phyloP scores from a whole-genome alignment of 2,329 filamentous ascomycete genomes.

The Rutstroemia sp. region DNA sequence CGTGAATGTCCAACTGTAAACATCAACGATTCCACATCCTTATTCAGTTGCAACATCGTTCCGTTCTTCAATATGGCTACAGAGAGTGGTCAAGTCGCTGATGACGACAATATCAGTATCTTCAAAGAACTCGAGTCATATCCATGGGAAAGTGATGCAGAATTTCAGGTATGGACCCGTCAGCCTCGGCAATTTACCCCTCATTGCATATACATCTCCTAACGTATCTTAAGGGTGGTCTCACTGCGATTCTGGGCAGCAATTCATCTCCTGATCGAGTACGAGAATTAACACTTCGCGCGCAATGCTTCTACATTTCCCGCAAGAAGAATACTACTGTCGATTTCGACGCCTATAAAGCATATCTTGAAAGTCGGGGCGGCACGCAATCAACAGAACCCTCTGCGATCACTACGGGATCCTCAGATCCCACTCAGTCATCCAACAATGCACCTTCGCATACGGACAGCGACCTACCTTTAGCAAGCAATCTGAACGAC shows the following conservation, averaged over 20 bases:
- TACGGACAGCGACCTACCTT: conserved; percentile 8
- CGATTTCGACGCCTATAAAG: conserved; percentile 60
- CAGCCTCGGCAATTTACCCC: conserved; percentile 15
- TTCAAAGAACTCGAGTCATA: conserved; percentile 59
- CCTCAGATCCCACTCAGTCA: neutral
- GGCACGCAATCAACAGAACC: neutral
- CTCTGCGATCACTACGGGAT: conserved; percentile 1
- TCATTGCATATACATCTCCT: neutral
- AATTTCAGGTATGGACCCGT: conserved; percentile 50
- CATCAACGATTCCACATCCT: neutral
- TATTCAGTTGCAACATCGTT: neutral
- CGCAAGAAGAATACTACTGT: conserved; percentile 42
- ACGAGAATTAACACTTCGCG: conserved; percentile 53
- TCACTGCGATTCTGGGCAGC: conserved; percentile 56
- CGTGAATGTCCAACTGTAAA: too few relatives aligned
- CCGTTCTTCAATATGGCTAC: neutral
- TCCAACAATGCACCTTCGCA: neutral
- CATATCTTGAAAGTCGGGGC: conserved; percentile 39
- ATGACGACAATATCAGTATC: conserved; percentile 27
- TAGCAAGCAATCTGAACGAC: conserved; percentile 1
- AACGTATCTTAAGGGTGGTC: conserved; percentile 40
- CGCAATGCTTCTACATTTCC: conserved; percentile 63
- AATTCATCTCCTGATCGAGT: conserved; percentile 46
- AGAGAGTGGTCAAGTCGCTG: neutral
- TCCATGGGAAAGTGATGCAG: conserved; percentile 58